Evolutionary conservation across 148 eudicot species (phyloP).

Genomic region (Amaranthus cruentus): DNA sequence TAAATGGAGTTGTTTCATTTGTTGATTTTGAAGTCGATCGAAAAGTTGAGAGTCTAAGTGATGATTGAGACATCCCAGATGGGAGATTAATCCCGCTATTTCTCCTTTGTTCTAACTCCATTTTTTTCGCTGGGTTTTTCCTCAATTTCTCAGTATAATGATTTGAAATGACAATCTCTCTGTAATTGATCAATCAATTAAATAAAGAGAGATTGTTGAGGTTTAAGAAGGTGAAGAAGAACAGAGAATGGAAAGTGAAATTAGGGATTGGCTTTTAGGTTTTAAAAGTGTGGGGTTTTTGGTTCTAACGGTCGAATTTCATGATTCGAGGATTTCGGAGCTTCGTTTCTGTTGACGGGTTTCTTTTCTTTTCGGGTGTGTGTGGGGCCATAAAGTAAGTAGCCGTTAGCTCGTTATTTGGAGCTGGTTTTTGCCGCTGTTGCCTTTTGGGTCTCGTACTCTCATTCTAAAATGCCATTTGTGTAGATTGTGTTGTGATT

Average conservation of each 20-base stretch:
- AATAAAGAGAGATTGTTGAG: constrained; percentile 13
- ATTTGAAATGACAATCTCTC: constrained; percentile 15
- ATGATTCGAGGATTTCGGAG: neutral
- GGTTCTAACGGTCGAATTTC: constrained; percentile 31
- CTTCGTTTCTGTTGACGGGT: neutral
- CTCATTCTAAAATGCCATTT: too few relatives aligned
- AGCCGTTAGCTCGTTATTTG: constrained; percentile 28
- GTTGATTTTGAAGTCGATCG: constrained; percentile 21
- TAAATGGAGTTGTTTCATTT: constrained; percentile 20
- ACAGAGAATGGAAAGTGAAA: neutral
- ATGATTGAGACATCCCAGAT: constrained; percentile 59
- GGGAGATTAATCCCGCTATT: constrained; percentile 91
- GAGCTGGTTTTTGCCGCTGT: constrained; percentile 19
- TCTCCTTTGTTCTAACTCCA: constrained; percentile 61
- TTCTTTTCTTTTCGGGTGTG: neutral
- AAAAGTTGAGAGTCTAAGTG: constrained; percentile 49
- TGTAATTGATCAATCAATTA: neutral
- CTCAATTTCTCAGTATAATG: neutral
- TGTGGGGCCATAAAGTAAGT: constrained; percentile 8
- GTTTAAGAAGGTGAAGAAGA: neutral
- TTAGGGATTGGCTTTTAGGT: constrained; percentile 12
- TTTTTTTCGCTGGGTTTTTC: constrained; percentile 22
- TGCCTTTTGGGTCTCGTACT: too few relatives aligned
- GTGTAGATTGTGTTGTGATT: too few relatives aligned
- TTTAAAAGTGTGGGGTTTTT: constrained; percentile 12